phyloP scores from a whole-genome alignment of 208 protist species.

The Trichomonas tenax region DNA sequence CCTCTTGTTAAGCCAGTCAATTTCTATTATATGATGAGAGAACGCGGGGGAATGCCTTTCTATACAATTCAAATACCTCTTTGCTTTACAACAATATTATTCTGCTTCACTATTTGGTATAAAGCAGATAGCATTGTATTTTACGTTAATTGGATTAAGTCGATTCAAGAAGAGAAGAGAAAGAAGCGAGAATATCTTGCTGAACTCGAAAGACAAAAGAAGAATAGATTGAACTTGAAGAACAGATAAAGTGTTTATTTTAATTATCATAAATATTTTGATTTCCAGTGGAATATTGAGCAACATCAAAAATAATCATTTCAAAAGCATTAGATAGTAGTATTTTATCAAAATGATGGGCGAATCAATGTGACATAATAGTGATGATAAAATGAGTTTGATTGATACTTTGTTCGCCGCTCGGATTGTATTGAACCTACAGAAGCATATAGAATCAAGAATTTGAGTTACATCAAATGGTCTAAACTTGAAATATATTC shows the following conservation, averaged over 20 bases:
- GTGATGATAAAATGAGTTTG: no score
- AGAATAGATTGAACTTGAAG: neutral
- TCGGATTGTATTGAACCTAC: no score
- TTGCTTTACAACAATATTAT: neutral
- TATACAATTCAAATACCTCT: neutral
- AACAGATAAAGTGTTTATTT: neutral
- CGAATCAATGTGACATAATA: no score
- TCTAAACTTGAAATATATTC: no score
- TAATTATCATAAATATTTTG: neutral
- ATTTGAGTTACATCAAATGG: no score
- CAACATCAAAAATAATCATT: no score
- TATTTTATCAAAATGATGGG: no score
- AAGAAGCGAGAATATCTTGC: neutral
- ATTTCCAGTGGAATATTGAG: no score
- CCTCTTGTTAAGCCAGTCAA: neutral
- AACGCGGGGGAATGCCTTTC: neutral
- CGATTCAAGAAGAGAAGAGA: neutral
- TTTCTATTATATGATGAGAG: neutral
- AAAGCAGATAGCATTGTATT: neutral
- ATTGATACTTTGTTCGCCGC: no score
- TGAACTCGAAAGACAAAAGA: neutral
- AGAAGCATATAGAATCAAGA: no score
- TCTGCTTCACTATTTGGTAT: neutral
- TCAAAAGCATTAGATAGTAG: no score
- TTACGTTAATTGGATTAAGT: neutral